Evolutionary conservation across 305 asterid genomes (phyloP), one percentile per base, ranked within the genome.

Genomic region (Fraxinus angustifolia): DNA sequence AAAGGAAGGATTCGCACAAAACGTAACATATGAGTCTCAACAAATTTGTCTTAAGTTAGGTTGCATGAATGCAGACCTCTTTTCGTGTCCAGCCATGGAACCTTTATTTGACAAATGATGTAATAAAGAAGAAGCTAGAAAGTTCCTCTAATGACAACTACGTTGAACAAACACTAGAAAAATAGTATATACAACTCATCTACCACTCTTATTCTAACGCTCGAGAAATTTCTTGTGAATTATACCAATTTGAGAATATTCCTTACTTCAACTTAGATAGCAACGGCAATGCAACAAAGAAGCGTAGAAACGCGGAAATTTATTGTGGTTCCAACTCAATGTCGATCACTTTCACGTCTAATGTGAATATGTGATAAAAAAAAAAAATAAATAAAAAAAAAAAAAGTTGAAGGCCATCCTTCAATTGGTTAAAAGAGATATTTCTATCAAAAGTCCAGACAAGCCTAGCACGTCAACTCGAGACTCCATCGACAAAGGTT

Each of bases 21-120:
- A 67, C 50, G 21, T 4, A 17, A 45, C 76, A 33, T 75, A 40
- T 16, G n/a, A 7, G 34, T 53, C 35, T 40, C 79, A 78, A 56
- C 76, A 38, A 60, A 78, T 74, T 82, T 72, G 82, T 82, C 0
- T 53, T 2, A 56, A 36, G 60, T 82, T 72, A 73, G 85, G 82
- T 82, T 78, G 74, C 75, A 72, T 79, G 33, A 70, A 78, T 50
- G 70, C 28, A 8, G 30, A 12, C 33, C 14, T 60, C 70, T 60
- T 60, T 60, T 7, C 14, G 60, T 75, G 78, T 75, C 62, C 45
- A 23, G 38, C 36, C 35, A 23, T 11, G n/a, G 78, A 42, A 42
- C 23, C 78, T 40, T 23, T 11, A 28, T 74, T 75, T 11, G 78
- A 42, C 48, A 75, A 74, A 75, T 21, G 62, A 75, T 75, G 45